phyloP scores from a whole-genome alignment of 352 stramenopile species.

The Saprolegnia parasitica region DNA sequence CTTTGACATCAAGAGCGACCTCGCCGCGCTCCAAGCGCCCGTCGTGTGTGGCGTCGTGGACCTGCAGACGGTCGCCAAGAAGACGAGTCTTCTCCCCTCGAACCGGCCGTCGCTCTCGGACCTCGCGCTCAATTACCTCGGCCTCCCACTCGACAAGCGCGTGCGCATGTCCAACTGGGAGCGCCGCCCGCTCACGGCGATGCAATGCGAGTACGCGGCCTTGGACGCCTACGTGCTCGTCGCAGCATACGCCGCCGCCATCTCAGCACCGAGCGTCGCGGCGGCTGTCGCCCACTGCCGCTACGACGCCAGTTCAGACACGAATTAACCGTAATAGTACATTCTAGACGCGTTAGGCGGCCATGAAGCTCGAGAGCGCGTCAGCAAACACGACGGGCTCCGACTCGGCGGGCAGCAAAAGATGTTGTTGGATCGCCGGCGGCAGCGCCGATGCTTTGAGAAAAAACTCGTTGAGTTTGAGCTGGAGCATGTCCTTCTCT shows the following conservation, averaged over 20 bases:
- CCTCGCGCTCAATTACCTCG: slow-evolving; percentile 50
- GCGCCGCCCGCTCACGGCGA: slow-evolving; percentile 18
- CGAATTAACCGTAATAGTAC: too few relatives aligned
- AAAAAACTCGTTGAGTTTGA: slow-evolving; percentile 73
- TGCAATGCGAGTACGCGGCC: slow-evolving; percentile 19
- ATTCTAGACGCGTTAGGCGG: not conserved
- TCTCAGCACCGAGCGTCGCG: slow-evolving; percentile 35
- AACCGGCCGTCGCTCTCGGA: slow-evolving; percentile 39
- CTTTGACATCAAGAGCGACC: slow-evolving; percentile 62
- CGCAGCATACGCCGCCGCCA: slow-evolving; percentile 38
- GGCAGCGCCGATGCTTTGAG: slow-evolving; percentile 66
- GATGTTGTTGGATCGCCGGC: slow-evolving; percentile 58
- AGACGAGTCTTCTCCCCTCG: not conserved
- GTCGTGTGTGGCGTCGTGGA: not conserved
- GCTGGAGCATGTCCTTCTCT: slow-evolving; percentile 79
- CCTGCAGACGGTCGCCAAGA: slow-evolving; percentile 20
- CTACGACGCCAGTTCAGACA: too few relatives aligned
- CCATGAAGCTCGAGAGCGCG: slow-evolving; percentile 68
- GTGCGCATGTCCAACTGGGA: slow-evolving; percentile 55
- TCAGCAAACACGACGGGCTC: slow-evolving; percentile 57
- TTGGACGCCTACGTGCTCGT: slow-evolving; percentile 22
- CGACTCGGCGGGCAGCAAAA: slow-evolving; percentile 46
- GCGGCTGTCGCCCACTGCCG: slow-evolving; percentile 26
- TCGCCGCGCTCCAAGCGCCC: slow-evolving; percentile 44
- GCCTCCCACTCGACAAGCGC: slow-evolving; percentile 65